Evolutionary conservation across 2,329 filamentous ascomycete species (phyloP).

Genomic region (Celoporthe dispersa): DNA sequence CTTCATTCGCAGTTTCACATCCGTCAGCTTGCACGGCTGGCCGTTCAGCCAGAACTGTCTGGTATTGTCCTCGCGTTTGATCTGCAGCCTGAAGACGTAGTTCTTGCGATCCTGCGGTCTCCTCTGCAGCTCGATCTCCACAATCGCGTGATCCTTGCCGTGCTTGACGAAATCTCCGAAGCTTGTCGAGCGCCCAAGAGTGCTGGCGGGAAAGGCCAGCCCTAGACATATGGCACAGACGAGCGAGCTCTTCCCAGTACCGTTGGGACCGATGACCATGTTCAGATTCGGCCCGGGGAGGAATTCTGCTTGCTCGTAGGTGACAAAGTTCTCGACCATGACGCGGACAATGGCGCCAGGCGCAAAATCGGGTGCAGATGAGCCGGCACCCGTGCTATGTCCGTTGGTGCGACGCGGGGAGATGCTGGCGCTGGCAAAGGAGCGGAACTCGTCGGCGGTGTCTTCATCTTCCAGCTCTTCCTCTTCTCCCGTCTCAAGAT

Average conservation of each 20-base stretch:
- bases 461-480: conserved; percentile 27
- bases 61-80: conserved; percentile 81
- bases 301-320: conserved; percentile 91
- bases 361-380: conserved; percentile 50
- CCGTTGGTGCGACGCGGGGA: conserved; percentile 27
- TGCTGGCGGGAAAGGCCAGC: conserved; percentile 79
- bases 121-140: conserved; percentile 88
- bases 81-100: conserved; percentile 73
- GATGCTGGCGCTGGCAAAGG: conserved; percentile 27
- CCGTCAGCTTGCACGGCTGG: conserved; percentile 62
- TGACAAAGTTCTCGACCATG: conserved; percentile 87
- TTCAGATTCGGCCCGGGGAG: conserved; percentile 90
- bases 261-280: conserved; percentile 99
- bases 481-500: conserved; percentile 27
- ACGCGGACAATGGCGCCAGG: conserved; percentile 90
- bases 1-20: conserved; percentile 69
- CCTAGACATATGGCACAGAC: conserved; percentile 97
- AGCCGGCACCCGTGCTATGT: conserved; percentile 24
- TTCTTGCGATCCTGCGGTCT: conserved; percentile 65
- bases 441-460: conserved; percentile 32
- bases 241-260: conserved; percentile 95
- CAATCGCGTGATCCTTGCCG: conserved; percentile 73
- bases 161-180: conserved; percentile 93
- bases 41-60: conserved; percentile 80
- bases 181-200: conserved; percentile 84